Percentiles rank a stretch among this genome's conserved stretches.
Evolutionary conservation across 768 basidiomycete species (phyloP).

Genomic region (Trametes cingulata): DNA sequence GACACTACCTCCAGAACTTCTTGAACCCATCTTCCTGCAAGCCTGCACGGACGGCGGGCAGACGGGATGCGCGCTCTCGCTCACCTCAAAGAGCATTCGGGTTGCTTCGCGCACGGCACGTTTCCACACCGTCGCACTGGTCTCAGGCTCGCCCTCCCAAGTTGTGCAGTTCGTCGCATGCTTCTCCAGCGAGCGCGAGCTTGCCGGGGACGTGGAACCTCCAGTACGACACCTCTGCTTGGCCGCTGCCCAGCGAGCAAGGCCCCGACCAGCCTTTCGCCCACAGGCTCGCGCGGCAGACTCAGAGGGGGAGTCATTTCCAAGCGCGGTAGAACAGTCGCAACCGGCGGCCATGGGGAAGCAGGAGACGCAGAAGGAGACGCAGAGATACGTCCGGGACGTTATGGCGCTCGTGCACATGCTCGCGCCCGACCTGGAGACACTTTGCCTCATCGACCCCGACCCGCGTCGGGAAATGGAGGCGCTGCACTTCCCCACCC

Average conservation of each 20-base stretch:
- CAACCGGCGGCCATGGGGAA: not conserved
- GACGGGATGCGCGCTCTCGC: constrained; percentile 8
- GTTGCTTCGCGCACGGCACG: not conserved
- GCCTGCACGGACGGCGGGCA: constrained; percentile 12
- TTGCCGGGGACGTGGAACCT: not conserved
- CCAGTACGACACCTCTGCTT: constrained; percentile 3
- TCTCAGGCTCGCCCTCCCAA: not conserved
- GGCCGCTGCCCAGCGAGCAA: not conserved
- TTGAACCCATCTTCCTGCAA: not conserved
- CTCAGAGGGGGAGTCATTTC: not conserved
- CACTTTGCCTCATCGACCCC: constrained; percentile 1
- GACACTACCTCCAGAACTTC: not conserved
- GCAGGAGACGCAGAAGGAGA: not conserved
- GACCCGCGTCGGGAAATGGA: not conserved
- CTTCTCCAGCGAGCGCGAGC: not conserved
- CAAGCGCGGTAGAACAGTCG: not conserved
- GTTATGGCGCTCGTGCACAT: not conserved
- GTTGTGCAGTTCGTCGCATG: not conserved
- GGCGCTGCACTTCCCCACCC: not conserved
- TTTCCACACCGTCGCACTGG: constrained; percentile 2
- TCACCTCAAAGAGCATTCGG: constrained; percentile 1
- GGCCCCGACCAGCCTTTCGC: too few species aligned
- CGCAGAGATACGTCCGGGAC: not conserved
- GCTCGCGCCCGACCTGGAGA: constrained; percentile 1
- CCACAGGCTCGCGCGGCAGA: not conserved